Evolutionary conservation across 2,329 filamentous ascomycete species (phyloP), one percentile per base, ranked within the genome.

Genomic region (Apiospora pterosperma): DNA sequence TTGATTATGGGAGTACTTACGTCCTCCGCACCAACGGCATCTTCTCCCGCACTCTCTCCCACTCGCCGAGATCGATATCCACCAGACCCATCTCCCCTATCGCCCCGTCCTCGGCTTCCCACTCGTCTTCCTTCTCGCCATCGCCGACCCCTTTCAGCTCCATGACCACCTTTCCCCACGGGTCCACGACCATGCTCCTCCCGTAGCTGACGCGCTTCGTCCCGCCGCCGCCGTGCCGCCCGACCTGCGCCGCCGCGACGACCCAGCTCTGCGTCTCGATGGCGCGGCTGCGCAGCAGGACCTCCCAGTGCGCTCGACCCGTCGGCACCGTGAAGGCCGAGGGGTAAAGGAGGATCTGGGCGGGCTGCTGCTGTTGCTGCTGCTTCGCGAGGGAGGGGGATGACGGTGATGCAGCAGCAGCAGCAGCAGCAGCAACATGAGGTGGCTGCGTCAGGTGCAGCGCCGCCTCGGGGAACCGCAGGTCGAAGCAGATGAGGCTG

Each of bases 221-320:
- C 10, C 3, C 91, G 68, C 82, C 92, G 71, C 60, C 69, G 11
- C 4, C 91, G 68, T 83, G 93, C 41, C 81, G 76, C 1, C 93
- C 94, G 25, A 87, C 85, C 77, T 97, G 94, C 42, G 93, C 95
- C 0, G 94, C 90, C 11, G 94, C 95, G 66, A 97, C 81, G 2
- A 97, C 89, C 81, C 92, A 98, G 63, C 88, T 88, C 78, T 97
- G 92, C 21, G 90, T 93, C 81, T 97, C 95, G 66, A 97, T 92
- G 11, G 95, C 95, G 59, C 95, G 83, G 4, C 92, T 89, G 34
- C 92, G 83, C 16, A 97, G 81, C 6, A 98, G 79, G 2, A 87
- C 82, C 72, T 93, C 88, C 95, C 95, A 98, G 78, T 97, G 95
- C 1, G 92, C 92, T 64, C 82, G 84, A 0, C 95, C 95, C 0